Evolutionary conservation across 257 asterid genomes (phyloP), one percentile per base, ranked within the genome.

Genomic region (Solanum paucissectum): DNA sequence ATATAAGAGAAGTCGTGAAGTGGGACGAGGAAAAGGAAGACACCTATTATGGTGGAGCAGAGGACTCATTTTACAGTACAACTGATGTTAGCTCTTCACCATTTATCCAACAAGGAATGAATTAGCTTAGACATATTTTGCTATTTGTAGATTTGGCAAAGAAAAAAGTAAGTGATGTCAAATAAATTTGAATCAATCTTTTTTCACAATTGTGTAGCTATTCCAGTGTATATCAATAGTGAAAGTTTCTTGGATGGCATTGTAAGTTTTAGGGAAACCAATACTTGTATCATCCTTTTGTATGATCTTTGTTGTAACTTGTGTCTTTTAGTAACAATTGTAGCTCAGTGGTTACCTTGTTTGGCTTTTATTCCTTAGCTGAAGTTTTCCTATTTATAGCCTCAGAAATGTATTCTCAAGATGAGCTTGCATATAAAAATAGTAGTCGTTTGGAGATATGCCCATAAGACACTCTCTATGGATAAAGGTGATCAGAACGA

Each of bases 11-110:
- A 33, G 84, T 87, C 32, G 84, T 87, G 42, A 83, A 69, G 72
- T 87, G 87, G 87, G 87, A 87, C 27, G 89, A 83, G 87, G 89
- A 83, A 18, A 87, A 87, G 74, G 89, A 44, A 83, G 89, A 69
- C 18, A 83, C 75, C 52, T 83, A 42, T 23, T 86, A 62, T 81
- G 83, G 82, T 42, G 89, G 87, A 71, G 83, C 55, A 12, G 89
- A 81, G 83, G 89, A 87, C 34, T 87, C 89, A 23, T 87, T 88
- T 62, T 88, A 71, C 84, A 88, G 89, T 32, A 72, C 85, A 72
- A 73, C 87, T 23, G 89, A 87, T 18, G n/a, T 87, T 27, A 87
- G 89, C 66, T 64, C 89, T 18, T 77, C 71, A 25, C 89, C 69
- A 6, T 42, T 87, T 82, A 7, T 81, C 27, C 40, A 34, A 58